These are phyloP conservation scores for Darksidea phi DNA, from an alignment of 495 filamentous ascomycete genomes.

Conservation along the genomic window DNA sequence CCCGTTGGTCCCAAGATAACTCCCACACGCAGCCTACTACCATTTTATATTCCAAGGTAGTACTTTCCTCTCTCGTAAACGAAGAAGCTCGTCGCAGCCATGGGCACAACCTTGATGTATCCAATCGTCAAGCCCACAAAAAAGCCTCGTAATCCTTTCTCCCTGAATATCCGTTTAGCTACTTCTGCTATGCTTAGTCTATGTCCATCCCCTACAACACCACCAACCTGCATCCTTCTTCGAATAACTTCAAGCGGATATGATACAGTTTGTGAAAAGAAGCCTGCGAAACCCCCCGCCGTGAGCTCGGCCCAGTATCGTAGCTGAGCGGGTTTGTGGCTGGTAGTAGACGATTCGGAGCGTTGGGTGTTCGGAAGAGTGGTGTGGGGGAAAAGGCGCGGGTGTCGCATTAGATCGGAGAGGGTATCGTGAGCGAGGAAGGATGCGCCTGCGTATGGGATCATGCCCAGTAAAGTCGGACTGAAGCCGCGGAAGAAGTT, in stretches of 20 bases:
- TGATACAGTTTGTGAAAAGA: slow-evolving; percentile 84
- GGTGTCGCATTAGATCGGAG: slow-evolving; percentile 74
- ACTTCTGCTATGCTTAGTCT: slow-evolving; percentile 78
- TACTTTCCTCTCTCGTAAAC: slow-evolving; percentile 82
- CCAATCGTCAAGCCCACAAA: slow-evolving; percentile 93
- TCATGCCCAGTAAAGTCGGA: slow-evolving; percentile 86
- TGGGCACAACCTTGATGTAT: slow-evolving; percentile 89
- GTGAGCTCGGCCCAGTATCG: slow-evolving; percentile 78
- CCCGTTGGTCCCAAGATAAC: not conserved
- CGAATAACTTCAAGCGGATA: slow-evolving; percentile 93
- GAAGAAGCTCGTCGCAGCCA: slow-evolving; percentile 77
- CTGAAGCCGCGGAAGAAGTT: slow-evolving; percentile 97
- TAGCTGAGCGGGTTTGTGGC: slow-evolving; percentile 63
- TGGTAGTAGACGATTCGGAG: slow-evolving; percentile 43
- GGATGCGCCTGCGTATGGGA: slow-evolving; percentile 95
- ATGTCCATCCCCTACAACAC: slow-evolving; percentile 85
- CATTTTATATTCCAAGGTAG: slow-evolving; percentile 63
- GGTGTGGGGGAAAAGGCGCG: slow-evolving; percentile 65
- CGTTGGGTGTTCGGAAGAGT: slow-evolving; percentile 51
- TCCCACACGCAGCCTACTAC: not conserved
- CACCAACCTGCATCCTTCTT: slow-evolving; percentile 92
- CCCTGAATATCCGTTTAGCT: slow-evolving; percentile 65
- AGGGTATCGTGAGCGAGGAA: slow-evolving; percentile 92
- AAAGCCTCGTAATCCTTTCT: slow-evolving; percentile 78
- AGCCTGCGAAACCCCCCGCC: slow-evolving; percentile 79